These are phyloP conservation scores for Trebouxiophyceae sp. DNA, from an alignment of 163 green algal genomes.

Conservation along the genomic window DNA sequence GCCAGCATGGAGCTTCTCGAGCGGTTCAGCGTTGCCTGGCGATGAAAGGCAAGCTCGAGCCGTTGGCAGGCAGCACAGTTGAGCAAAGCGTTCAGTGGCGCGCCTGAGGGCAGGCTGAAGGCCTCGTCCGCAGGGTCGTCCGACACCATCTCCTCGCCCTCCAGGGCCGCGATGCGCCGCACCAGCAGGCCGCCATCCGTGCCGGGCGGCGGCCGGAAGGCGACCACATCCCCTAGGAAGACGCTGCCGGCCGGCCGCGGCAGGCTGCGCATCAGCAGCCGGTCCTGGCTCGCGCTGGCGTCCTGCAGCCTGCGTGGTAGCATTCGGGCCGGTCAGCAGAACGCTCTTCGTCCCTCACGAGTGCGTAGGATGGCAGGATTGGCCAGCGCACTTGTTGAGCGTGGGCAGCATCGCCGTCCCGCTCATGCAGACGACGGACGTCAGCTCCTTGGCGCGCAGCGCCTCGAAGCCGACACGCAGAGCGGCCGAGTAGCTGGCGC, in stretches of 20 bases:
- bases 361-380: too few species aligned
- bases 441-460: conserved; percentile 6
- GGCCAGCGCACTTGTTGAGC: conserved; percentile 8
- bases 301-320: too few species aligned
- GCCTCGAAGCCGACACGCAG: not conserved
- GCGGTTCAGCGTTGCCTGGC: not conserved
- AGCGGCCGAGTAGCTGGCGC: not conserved
- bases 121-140: conserved; percentile 24
- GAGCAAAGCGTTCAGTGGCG: too few species aligned
- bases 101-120: conserved; percentile 31
- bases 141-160: conserved; percentile 61
- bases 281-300: too few species aligned
- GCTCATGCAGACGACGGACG: conserved; percentile 28
- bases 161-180: conserved; percentile 62
- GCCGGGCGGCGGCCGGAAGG: conserved; percentile 9
- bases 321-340: too few species aligned
- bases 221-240: conserved; percentile 56
- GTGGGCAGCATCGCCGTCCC: conserved; percentile 44
- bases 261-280: conserved; percentile 50
- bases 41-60: too few species aligned
- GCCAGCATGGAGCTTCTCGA: not conserved
- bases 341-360: too few species aligned
- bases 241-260: conserved; percentile 25
- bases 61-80: too few species aligned
- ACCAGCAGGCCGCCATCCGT: conserved; percentile 36